Conservation (phyloP, 2,329 filamentous ascomycete genomes). For the Aspergillus puulaauensis region DNA sequence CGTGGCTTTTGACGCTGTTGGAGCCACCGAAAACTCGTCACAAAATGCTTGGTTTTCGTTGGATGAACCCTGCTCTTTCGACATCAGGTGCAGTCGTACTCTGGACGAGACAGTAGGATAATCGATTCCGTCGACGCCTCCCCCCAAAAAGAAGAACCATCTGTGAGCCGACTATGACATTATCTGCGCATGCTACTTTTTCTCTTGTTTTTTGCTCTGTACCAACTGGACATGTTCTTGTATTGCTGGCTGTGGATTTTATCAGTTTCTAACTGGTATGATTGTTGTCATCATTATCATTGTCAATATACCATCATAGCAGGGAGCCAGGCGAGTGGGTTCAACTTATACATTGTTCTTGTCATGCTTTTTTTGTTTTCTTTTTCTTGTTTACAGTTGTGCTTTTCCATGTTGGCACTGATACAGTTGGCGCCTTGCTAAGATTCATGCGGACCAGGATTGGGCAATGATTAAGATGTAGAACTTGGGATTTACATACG, state of each 20-base stretch:
- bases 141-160: background rate
- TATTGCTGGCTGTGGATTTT: constrained; percentile 17
- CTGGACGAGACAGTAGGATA: background rate
- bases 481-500: constrained; percentile 22
- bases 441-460: constrained; percentile 16
- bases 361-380: constrained; percentile 8
- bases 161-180: constrained; percentile 3
- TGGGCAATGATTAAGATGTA: constrained; percentile 19
- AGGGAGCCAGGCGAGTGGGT: constrained; percentile 29
- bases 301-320: constrained; percentile 30
- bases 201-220: constrained; percentile 9
- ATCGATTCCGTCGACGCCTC: background rate
- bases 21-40: background rate
- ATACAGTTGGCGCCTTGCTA: constrained; percentile 16
- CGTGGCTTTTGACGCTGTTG: constrained; percentile 6
- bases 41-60: background rate
- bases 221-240: constrained; percentile 9
- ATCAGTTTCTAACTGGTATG: constrained; percentile 22
- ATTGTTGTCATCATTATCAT: constrained; percentile 23
- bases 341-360: constrained; percentile 17
- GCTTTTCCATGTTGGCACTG: constrained; percentile 12
- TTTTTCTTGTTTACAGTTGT: constrained; percentile 1
- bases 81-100: background rate
- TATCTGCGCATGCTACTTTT: constrained; percentile 8
- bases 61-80: background rate